A percentile compares a stretch with the other conserved stretches of the same genome.
Evolutionary conservation across 2,329 filamentous ascomycete species (phyloP).

Genomic region (Basipetospora chlamydospora): DNA sequence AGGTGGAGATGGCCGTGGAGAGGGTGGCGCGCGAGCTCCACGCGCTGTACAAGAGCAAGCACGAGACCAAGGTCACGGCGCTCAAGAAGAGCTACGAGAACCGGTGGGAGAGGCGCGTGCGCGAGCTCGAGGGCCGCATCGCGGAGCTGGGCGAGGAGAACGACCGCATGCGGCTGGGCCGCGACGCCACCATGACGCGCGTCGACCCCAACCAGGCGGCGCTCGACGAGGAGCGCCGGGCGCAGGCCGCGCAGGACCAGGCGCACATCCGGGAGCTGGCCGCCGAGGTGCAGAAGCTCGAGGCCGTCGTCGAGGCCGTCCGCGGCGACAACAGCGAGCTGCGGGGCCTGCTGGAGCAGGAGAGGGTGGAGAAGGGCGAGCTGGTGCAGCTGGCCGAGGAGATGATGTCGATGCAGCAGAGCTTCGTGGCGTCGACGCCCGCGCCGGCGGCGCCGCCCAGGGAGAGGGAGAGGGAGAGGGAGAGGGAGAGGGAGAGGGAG

Average conservation of each 20-base stretch:
- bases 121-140: conserved; percentile 59
- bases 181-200: conserved; percentile 51
- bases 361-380: conserved; percentile 73
- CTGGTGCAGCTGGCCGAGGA: conserved; percentile 70
- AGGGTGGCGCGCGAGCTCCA: conserved; percentile 91
- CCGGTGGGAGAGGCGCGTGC: conserved; percentile 78
- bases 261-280: conserved; percentile 55
- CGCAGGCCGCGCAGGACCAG: conserved; percentile 48
- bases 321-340: conserved; percentile 55
- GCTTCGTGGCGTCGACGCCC: conserved; percentile 19
- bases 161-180: conserved; percentile 52
- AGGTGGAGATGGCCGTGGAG: conserved; percentile 75
- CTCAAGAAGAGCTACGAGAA: conserved; percentile 75
- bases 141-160: conserved; percentile 59
- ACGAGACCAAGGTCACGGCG: conserved; percentile 87
- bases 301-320: conserved; percentile 55
- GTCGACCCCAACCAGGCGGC: conserved; percentile 30
- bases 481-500: neutral
- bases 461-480: neutral
- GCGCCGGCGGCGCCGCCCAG: conserved; percentile 1
- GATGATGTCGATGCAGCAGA: conserved; percentile 56
- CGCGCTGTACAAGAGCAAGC: conserved; percentile 87
- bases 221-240: conserved; percentile 35
- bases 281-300: conserved; percentile 60
- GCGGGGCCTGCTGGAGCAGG: conserved; percentile 50